Evolutionary conservation across 2,329 filamentous ascomycete genomes (phyloP).

Genomic region (Colletotrichum eremochloae): DNA sequence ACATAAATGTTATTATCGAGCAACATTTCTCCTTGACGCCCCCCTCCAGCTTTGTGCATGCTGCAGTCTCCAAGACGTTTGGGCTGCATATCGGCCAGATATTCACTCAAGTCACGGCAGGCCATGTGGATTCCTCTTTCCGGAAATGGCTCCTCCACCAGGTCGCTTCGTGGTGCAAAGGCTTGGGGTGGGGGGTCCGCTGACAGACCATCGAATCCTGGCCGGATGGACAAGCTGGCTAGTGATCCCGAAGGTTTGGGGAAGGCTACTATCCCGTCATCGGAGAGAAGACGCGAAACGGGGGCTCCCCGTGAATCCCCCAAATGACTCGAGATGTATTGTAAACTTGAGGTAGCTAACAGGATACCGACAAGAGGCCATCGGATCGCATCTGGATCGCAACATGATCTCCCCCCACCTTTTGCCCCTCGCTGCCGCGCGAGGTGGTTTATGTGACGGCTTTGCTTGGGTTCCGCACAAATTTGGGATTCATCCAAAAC

Average conservation of each 20-base stretch:
- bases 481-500: constrained; percentile 14
- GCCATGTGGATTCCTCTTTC: constrained; percentile 31
- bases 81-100: constrained; percentile 41
- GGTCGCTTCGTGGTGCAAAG: constrained; percentile 32
- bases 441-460: constrained; percentile 29
- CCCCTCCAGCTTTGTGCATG: constrained; percentile 31
- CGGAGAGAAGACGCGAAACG: constrained; percentile 28
- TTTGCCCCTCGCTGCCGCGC: constrained; percentile 37
- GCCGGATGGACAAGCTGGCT: constrained; percentile 34
- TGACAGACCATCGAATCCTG: constrained; percentile 37
- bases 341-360: constrained; percentile 36
- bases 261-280: constrained; percentile 34
- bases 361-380: constrained; percentile 39
- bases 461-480: constrained; percentile 16
- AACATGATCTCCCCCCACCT: constrained; percentile 35
- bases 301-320: constrained; percentile 31
- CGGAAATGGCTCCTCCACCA: constrained; percentile 31
- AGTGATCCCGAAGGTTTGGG: constrained; percentile 37
- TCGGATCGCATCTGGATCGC: constrained; percentile 16
- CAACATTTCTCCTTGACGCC: constrained; percentile 2
- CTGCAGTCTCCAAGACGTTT: constrained; percentile 37
- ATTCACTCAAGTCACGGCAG: constrained; percentile 35
- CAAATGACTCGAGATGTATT: constrained; percentile 38
- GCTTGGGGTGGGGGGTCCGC: constrained; percentile 33
- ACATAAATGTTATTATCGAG: neutral